Conservation (phyloP, 257 asterid genomes). For the Solanum phureja region DNA sequence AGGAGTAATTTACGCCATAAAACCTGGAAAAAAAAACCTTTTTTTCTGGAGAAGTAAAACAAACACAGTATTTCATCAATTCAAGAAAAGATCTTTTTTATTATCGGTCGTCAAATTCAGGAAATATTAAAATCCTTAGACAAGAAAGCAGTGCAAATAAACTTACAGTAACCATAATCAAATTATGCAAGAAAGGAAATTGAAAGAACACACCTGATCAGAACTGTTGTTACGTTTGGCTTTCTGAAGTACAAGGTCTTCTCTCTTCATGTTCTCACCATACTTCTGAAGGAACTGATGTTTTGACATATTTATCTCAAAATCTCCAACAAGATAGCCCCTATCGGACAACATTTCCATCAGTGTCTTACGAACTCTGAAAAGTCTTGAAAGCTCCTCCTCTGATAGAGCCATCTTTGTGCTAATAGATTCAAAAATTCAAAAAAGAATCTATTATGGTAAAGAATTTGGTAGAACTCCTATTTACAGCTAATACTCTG, state of each 20-base stretch:
- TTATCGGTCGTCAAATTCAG: not conserved
- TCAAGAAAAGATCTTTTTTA: not conserved
- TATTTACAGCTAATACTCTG: not conserved
- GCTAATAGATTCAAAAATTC: not conserved
- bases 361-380: conserved; percentile 21
- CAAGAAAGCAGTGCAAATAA: not conserved
- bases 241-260: conserved; percentile 56
- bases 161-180: not conserved
- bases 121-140: not conserved
- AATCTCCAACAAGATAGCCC: conserved; percentile 24
- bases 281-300: conserved; percentile 19
- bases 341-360: conserved; percentile 28
- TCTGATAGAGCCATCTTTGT: conserved; percentile 7
- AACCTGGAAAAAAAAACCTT: not conserved
- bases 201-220: conserved; percentile 39
- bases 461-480: not conserved
- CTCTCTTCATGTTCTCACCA: conserved; percentile 81
- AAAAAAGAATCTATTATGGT: not conserved
- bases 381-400: not conserved
- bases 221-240: conserved; percentile 36
- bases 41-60: not conserved
- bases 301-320: conserved; percentile 19
- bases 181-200: not conserved
- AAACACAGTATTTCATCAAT: not conserved
- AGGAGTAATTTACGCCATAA: not conserved